Percentiles rank a stretch among this genome's conserved stretches.
These are phyloP conservation scores for Glonium stellatum DNA, from an alignment of 495 filamentous ascomycete genomes.

Conservation along the genomic window DNA sequence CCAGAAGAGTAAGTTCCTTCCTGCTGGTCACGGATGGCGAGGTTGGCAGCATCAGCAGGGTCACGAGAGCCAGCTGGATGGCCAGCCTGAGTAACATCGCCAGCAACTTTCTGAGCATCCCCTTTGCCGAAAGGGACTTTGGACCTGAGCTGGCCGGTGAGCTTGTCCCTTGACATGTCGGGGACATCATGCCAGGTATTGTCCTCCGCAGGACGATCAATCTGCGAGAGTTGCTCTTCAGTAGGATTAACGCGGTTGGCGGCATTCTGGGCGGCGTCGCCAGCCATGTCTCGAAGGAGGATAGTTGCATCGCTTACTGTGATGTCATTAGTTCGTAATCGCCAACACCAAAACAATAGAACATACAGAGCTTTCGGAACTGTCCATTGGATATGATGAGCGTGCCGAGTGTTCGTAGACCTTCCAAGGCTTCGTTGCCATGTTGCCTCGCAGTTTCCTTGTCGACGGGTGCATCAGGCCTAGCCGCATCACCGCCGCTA, in stretches of 20 bases:
- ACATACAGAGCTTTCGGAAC: slow-evolving; percentile 86
- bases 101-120: slow-evolving; percentile 48
- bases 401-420: slow-evolving; percentile 81
- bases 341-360: background rate
- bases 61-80: slow-evolving; percentile 46
- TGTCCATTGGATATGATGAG: slow-evolving; percentile 93
- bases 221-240: slow-evolving; percentile 66
- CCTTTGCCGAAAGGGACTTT: slow-evolving; percentile 47
- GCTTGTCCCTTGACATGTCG: slow-evolving; percentile 59
- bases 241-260: slow-evolving; percentile 69
- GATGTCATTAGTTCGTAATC: background rate
- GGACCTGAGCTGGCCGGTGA: slow-evolving; percentile 59
- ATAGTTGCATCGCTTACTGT: slow-evolving; percentile 79
- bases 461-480: slow-evolving; percentile 59
- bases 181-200: slow-evolving; percentile 93
- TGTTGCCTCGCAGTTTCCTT: slow-evolving; percentile 74
- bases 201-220: slow-evolving; percentile 78
- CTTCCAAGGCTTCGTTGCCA: slow-evolving; percentile 71
- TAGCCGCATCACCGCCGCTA: slow-evolving; percentile 47
- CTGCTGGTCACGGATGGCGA: slow-evolving; percentile 42
- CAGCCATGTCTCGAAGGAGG: slow-evolving; percentile 79
- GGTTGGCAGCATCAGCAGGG: slow-evolving; percentile 42
- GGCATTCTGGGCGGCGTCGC: slow-evolving; percentile 80
- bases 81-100: slow-evolving; percentile 50
- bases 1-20: slow-evolving; percentile 42